Evolutionary conservation across 1,284 basidiomycete species (phyloP), one percentile per base, ranked within the genome.

Genomic region (Sanghuangporus baumii): DNA sequence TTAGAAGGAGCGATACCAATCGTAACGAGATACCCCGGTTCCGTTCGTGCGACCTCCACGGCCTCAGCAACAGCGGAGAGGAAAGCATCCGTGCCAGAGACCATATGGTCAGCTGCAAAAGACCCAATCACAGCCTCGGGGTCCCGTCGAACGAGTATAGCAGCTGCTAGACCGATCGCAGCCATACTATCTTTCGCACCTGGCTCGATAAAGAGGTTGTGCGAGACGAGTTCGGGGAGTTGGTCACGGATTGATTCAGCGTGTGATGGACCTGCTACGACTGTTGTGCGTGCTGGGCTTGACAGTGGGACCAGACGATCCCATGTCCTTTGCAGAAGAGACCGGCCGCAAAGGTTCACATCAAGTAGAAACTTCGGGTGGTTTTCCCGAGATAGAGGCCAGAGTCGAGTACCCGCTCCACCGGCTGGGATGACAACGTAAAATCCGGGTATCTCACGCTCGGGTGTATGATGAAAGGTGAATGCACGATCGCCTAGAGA

Each of bases 41-140:
- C 20, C 61, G 85, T 81, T 67, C 80, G 81, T 6, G 90, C 90
- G 38, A 91, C 89, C 66, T 88, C 87, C 40, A 91, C 90, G 0
- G 90, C 90, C 73, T 93, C 90, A 38, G 87, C 85, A 16, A 93
- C 83, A 0, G 91, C 90, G 14, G 85, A 83, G 48, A 91, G 79
- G 77, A 93, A 92, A 18, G 91, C 90, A 57, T 93, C 90, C 70
- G 88, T 86, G 65, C 91, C 90, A 37, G 88, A 90, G 71, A 93
- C 92, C 90, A 93, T 93, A 75, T 93, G 90, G 76, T 93, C 90
- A 1, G 90, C 90, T 14, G 90, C 91, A 73, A 93, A 93, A 8
- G 86, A 89, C 11, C 90, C 91, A 65, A 93, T 88, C 64, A 93
- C 81, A n/a, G 91, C 90, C 57, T 88, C 76, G 5, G 89, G 87